Percentiles rank a stretch among this genome's conserved stretches.
Conservation (phyloP, 2,329 filamentous ascomycete species). For the Ceratocystis papillata region DNA sequence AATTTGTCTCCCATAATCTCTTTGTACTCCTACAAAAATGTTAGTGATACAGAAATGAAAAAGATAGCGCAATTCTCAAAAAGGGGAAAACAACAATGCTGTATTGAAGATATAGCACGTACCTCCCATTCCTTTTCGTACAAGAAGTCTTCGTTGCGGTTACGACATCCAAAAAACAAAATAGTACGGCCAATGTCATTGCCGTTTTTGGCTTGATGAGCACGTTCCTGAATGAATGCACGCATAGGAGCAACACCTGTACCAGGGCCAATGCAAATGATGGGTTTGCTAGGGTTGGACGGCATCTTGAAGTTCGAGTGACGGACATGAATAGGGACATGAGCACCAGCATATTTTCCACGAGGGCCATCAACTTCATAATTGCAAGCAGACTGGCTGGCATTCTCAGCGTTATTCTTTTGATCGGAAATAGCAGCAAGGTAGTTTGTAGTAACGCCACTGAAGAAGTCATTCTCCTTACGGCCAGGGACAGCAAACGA, state of each 20-base stretch:
- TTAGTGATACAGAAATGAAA: slow-evolving; percentile 26
- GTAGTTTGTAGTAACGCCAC: slow-evolving; percentile 95
- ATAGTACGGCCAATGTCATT: slow-evolving; percentile 76
- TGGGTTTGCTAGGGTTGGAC: slow-evolving; percentile 82
- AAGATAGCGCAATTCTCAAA: not conserved
- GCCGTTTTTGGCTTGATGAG: slow-evolving; percentile 68
- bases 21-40: slow-evolving; percentile 58
- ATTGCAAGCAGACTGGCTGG: slow-evolving; percentile 70
- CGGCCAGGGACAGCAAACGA: slow-evolving; percentile 67
- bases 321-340: slow-evolving; percentile 87
- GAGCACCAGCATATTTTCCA: slow-evolving; percentile 94
- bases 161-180: slow-evolving; percentile 92
- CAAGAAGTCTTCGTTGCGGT: slow-evolving; percentile 76
- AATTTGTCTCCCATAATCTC: slow-evolving; percentile 77
- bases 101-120: slow-evolving; percentile 34
- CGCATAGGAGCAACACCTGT: slow-evolving; percentile 96
- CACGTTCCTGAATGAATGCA: slow-evolving; percentile 87
- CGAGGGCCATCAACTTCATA: slow-evolving; percentile 82
- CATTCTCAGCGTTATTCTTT: slow-evolving; percentile 77
- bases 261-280: slow-evolving; percentile 93
- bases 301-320: slow-evolving; percentile 99
- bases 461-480: slow-evolving; percentile 58
- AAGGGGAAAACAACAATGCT: not conserved
- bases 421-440: slow-evolving; percentile 90
- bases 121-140: slow-evolving; percentile 90